phyloP scores from a whole-genome alignment of 148 eudicot genomes.

The Vaccinium macrocarpon region DNA sequence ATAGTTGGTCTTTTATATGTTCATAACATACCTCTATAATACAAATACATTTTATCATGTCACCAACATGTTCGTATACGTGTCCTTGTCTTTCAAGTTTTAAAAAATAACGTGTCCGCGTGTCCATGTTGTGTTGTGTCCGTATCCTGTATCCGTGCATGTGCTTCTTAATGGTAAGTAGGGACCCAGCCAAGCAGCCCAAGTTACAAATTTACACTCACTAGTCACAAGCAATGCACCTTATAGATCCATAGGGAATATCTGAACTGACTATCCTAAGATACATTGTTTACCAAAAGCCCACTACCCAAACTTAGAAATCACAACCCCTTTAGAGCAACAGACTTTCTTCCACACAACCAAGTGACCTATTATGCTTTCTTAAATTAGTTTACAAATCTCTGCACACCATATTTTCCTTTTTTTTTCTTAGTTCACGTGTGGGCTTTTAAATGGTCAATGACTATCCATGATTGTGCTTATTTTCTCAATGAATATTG shows the following conservation, averaged over 20 bases:
- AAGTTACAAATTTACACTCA: not conserved
- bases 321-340: not conserved
- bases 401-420: not conserved
- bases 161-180: not conserved
- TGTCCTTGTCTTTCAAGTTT: too few relatives aligned
- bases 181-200: not conserved
- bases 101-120: too few relatives aligned
- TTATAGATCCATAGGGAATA: not conserved
- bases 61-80: too few relatives aligned
- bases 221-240: not conserved
- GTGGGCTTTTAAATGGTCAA: not conserved
- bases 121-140: too few relatives aligned
- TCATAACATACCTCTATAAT: too few relatives aligned
- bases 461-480: too few relatives aligned
- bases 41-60: too few relatives aligned
- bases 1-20: too few relatives aligned
- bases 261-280: not conserved
- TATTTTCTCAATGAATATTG: too few relatives aligned
- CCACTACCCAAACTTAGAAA: not conserved
- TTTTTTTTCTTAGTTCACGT: not conserved
- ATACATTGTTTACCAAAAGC: not conserved
- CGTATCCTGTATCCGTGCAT: too few relatives aligned
- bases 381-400: not conserved
- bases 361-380: not conserved
- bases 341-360: not conserved